Percentiles rank a stretch among this genome's conserved stretches.
Conservation (phyloP, 2,329 filamentous ascomycete species). For the Thielaviopsis ethacetica region DNA sequence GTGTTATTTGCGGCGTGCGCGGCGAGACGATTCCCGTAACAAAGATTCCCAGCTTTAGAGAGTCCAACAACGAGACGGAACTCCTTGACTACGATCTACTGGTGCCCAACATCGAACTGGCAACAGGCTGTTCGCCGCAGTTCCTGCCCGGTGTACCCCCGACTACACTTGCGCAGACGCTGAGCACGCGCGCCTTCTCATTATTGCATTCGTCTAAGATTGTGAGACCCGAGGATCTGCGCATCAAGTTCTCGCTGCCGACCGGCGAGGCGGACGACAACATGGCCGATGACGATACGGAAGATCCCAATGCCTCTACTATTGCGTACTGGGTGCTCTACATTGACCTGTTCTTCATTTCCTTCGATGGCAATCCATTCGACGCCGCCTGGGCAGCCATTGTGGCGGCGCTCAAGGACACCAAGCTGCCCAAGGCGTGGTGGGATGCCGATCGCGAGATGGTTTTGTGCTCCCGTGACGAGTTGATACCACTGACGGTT, state of each 20-base stretch:
- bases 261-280: slow-evolving; percentile 31
- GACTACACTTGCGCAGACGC: slow-evolving; percentile 61
- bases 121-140: slow-evolving; percentile 74
- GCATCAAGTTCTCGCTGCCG: slow-evolving; percentile 43
- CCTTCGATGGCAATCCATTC: slow-evolving; percentile 79
- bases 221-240: slow-evolving; percentile 49
- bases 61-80: slow-evolving; percentile 26
- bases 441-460: slow-evolving; percentile 73
- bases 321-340: slow-evolving; percentile 93
- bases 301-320: slow-evolving; percentile 28
- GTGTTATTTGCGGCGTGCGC: slow-evolving; percentile 84
- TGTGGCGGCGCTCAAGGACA: slow-evolving; percentile 64
- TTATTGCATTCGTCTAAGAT: slow-evolving; percentile 57
- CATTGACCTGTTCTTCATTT: slow-evolving; percentile 88
- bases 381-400: slow-evolving; percentile 81
- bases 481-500: slow-evolving; percentile 41
- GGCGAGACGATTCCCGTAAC: slow-evolving; percentile 65
- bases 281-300: slow-evolving; percentile 21
- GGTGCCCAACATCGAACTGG: slow-evolving; percentile 85
- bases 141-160: slow-evolving; percentile 76
- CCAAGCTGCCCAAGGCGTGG: slow-evolving; percentile 57
- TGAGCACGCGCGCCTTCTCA: slow-evolving; percentile 65
- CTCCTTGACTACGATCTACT: slow-evolving; percentile 53
- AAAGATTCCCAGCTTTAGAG: slow-evolving; percentile 53
- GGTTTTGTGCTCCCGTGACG: slow-evolving; percentile 53